These are phyloP conservation scores for Trichoderma aggressivum DNA, from an alignment of 2,329 filamentous ascomycete species.

Conservation along the genomic window DNA sequence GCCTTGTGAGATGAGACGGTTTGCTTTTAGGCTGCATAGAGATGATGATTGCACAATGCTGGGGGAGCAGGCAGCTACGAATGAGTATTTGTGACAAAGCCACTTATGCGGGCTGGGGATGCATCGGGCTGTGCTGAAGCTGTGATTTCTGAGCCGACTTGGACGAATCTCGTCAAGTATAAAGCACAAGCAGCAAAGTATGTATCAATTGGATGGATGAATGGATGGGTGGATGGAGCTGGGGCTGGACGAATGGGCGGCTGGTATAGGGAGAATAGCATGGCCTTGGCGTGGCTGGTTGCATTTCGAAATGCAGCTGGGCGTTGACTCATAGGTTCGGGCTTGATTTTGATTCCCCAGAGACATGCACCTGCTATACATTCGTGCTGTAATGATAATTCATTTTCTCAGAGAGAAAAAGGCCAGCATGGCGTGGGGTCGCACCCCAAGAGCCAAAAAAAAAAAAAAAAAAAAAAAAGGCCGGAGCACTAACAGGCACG, in stretches of 20 bases:
- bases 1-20: background rate
- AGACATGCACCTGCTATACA: background rate
- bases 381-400: background rate
- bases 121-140: background rate
- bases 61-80: background rate
- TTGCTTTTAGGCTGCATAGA: background rate
- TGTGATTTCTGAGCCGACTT: background rate
- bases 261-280: background rate
- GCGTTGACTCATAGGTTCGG: background rate
- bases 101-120: background rate
- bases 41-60: background rate
- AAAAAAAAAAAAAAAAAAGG: background rate
- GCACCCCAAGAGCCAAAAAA: background rate
- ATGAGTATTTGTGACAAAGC: background rate
- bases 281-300: constrained; percentile 10
- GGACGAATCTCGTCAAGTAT: background rate
- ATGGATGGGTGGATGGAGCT: background rate
- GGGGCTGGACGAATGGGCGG: background rate
- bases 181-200: background rate
- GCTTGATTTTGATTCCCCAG: background rate
- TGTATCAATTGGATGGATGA: background rate
- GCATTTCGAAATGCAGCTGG: constrained; percentile 6
- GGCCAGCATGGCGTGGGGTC: background rate
- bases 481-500: background rate
- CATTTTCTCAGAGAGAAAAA: background rate